Evolutionary conservation across 768 basidiomycete species (phyloP).

Genomic region (Tulasnella sp.): DNA sequence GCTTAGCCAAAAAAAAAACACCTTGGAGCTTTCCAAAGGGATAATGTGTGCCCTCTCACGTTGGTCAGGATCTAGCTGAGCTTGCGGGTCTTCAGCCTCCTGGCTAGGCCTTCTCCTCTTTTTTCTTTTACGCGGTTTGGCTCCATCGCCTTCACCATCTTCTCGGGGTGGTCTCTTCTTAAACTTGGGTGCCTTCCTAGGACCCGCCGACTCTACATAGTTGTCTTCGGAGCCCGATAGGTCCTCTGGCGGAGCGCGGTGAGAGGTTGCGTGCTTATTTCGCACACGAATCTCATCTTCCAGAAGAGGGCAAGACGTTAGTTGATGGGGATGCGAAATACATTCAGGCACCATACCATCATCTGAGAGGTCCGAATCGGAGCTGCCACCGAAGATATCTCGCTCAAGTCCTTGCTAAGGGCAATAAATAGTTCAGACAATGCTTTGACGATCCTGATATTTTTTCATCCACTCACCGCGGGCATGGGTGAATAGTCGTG

Average conservation of each 20-base stretch:
- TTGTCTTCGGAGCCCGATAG: conserved; percentile 41
- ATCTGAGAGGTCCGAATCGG: conserved; percentile 73
- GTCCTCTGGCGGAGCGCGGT: conserved; percentile 28
- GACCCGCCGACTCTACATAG: conserved; percentile 33
- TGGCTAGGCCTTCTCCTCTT: conserved; percentile 27
- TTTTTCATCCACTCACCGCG: background rate
- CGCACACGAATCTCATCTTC: conserved; percentile 17
- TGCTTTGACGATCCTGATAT: background rate
- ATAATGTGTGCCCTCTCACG: too few relatives aligned
- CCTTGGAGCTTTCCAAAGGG: too few relatives aligned
- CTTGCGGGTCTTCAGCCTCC: conserved; percentile 33
- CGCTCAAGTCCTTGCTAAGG: conserved; percentile 35
- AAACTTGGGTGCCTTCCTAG: conserved; percentile 23
- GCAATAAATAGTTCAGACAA: background rate
- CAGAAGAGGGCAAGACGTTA: background rate
- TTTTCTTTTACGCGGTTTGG: conserved; percentile 21
- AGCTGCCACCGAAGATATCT: conserved; percentile 65
- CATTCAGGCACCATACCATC: conserved; percentile 28
- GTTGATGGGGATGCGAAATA: conserved; percentile 6
- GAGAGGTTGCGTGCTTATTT: conserved; percentile 21
- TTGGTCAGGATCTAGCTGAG: conserved; percentile 29
- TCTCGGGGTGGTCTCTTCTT: conserved; percentile 19
- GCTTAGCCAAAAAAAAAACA: too few relatives aligned
- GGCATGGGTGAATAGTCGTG: background rate
- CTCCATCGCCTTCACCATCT: conserved; percentile 23